phyloP scores from a whole-genome alignment of 768 basidiomycete genomes.

The Russula vinacea region DNA sequence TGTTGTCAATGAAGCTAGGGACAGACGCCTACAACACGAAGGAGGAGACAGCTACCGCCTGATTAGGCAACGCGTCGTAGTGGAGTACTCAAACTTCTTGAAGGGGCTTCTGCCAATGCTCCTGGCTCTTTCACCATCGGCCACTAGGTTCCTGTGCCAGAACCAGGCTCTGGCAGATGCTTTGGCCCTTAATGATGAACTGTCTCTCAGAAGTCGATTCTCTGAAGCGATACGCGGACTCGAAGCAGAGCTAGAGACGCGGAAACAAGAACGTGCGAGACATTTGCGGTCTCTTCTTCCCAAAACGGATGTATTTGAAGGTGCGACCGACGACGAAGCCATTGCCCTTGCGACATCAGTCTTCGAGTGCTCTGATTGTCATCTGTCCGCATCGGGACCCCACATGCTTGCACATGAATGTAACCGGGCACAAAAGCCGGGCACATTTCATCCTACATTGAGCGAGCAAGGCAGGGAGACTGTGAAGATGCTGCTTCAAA shows the following conservation, averaged over 20 bases:
- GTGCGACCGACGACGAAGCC: not conserved
- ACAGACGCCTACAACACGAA: conserved; percentile 11
- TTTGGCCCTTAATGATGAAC: not conserved
- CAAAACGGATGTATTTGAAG: not conserved
- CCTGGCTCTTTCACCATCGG: conserved; percentile 12
- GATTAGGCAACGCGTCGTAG: not conserved
- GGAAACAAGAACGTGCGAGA: conserved; percentile 2
- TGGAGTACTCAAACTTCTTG: conserved; percentile 2
- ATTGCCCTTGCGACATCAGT: conserved; percentile 17
- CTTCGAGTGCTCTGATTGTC: conserved; percentile 16
- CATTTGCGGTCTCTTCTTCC: conserved; percentile 18
- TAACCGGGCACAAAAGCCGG: conserved; percentile 1
- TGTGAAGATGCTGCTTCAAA: conserved; percentile 6
- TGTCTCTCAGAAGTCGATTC: not conserved
- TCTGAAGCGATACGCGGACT: conserved; percentile 2
- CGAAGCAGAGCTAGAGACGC: not conserved
- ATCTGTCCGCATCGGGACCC: not conserved
- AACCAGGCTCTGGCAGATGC: conserved; percentile 13
- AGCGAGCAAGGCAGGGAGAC: conserved; percentile 3
- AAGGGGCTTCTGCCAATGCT: conserved; percentile 4
- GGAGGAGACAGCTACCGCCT: not conserved
- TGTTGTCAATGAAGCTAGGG: conserved; percentile 5
- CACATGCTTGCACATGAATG: conserved; percentile 21
- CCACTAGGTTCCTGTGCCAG: conserved; percentile 7
- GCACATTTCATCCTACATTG: not conserved